Percentiles rank a stretch among this genome's conserved stretches.
Evolutionary conservation across 345 rosid species (phyloP).

Genomic region (Cardamine chenopodiifolia): DNA sequence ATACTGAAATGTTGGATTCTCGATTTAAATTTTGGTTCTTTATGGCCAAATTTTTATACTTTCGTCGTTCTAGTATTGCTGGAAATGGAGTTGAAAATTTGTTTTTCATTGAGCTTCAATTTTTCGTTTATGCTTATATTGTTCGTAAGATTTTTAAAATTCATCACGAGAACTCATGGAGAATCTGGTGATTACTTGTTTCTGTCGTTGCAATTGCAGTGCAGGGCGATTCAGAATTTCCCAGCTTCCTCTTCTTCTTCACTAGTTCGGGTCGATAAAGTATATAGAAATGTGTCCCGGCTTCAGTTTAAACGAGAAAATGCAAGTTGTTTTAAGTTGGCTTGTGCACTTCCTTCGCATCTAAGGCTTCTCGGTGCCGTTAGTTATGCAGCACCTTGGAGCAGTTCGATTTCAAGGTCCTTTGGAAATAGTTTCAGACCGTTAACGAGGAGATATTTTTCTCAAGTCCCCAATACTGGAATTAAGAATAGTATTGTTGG

Average conservation of each 20-base stretch:
- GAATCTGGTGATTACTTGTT: slow-evolving; percentile 14
- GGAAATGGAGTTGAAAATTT: not conserved
- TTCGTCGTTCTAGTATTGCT: not conserved
- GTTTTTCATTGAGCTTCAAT: slow-evolving; percentile 9
- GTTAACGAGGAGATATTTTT: slow-evolving; percentile 46
- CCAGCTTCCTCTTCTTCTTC: slow-evolving; percentile 34
- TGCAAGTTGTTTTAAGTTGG: slow-evolving; percentile 31
- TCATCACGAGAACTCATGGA: slow-evolving; percentile 13
- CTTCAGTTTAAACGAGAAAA: slow-evolving; percentile 38
- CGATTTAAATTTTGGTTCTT: not conserved
- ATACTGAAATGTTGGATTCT: not conserved
- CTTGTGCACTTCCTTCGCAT: slow-evolving; percentile 27
- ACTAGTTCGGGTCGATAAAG: slow-evolving; percentile 20
- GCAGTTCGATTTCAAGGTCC: slow-evolving; percentile 33
- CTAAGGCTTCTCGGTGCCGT: slow-evolving; percentile 30
- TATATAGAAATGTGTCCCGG: slow-evolving; percentile 39
- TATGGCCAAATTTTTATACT: slow-evolving; percentile 6
- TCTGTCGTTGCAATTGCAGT: slow-evolving; percentile 47
- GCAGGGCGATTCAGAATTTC: slow-evolving; percentile 41
- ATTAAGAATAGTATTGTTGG: slow-evolving; percentile 18
- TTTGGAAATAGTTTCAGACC: slow-evolving; percentile 31
- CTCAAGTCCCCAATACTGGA: slow-evolving; percentile 40
- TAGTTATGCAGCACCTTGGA: slow-evolving; percentile 31
- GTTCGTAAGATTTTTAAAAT: not conserved
- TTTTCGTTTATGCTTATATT: not conserved